These are phyloP conservation scores for Tylopilus balloui DNA, from an alignment of 768 basidiomycete genomes.

Conservation along the genomic window DNA sequence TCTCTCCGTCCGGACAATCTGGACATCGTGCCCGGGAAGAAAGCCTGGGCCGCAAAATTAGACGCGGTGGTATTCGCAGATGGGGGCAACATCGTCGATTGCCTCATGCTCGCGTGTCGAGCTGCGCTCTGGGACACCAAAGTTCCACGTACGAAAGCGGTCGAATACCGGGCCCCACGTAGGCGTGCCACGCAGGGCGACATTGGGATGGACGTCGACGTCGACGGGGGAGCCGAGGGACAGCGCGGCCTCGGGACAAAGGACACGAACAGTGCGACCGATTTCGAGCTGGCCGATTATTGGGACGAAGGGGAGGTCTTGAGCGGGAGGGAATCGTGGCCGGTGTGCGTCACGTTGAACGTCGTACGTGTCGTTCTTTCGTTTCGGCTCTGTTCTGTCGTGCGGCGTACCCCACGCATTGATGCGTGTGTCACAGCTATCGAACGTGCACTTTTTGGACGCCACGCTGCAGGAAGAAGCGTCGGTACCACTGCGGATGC, in stretches of 20 bases:
- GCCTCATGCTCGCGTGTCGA: slow-evolving; percentile 72
- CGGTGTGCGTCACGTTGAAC: slow-evolving; percentile 74
- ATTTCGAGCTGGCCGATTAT: slow-evolving; percentile 84
- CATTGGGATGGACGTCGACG: slow-evolving; percentile 53
- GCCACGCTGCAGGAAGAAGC: slow-evolving; percentile 70
- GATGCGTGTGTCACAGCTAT: slow-evolving; percentile 37
- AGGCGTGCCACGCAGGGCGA: slow-evolving; percentile 33
- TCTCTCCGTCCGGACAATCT: slow-evolving; percentile 67
- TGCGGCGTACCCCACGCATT: neutral
- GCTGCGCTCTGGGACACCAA: slow-evolving; percentile 80
- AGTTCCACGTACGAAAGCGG: slow-evolving; percentile 66
- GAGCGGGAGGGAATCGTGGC: slow-evolving; percentile 62
- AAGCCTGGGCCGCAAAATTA: slow-evolving; percentile 71
- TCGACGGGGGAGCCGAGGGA: slow-evolving; percentile 18
- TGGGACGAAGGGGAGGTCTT: slow-evolving; percentile 81
- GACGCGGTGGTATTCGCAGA: slow-evolving; percentile 74
- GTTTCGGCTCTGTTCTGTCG: neutral
- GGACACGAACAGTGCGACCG: slow-evolving; percentile 46
- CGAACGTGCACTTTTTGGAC: slow-evolving; percentile 66
- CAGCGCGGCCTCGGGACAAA: slow-evolving; percentile 58
- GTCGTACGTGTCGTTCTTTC: slow-evolving; percentile 44
- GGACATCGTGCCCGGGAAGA: slow-evolving; percentile 51
- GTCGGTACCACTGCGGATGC: slow-evolving; percentile 54
- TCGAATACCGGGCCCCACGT: slow-evolving; percentile 56
- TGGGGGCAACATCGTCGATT: slow-evolving; percentile 72